A percentile compares a stretch with the other conserved stretches of the same genome.
phyloP scores from a whole-genome alignment of 768 basidiomycete genomes.

The Clitopilus hobsonii region DNA sequence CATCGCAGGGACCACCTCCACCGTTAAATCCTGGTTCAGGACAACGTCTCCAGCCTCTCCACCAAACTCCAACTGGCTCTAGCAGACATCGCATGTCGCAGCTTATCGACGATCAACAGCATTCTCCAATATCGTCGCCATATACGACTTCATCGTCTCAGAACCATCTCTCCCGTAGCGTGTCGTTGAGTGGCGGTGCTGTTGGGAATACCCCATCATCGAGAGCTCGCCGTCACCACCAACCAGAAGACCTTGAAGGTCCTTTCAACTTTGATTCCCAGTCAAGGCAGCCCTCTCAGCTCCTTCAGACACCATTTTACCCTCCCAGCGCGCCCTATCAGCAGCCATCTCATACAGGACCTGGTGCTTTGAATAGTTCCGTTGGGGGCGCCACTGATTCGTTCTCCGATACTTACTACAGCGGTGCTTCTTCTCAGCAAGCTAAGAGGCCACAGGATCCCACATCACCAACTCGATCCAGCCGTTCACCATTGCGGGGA shows the following conservation, averaged over 20 bases:
- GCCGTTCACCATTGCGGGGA: conserved; percentile 61
- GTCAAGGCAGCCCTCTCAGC: conserved; percentile 37
- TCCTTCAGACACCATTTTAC: conserved; percentile 48
- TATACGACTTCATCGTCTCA: conserved; percentile 46
- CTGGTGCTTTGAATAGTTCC: conserved; percentile 25
- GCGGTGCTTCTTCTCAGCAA: conserved; percentile 39
- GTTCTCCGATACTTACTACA: conserved; percentile 62
- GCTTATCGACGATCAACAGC: conserved; percentile 62
- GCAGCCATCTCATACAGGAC: conserved; percentile 37
- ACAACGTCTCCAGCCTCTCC: conserved; percentile 46
- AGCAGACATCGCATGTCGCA: conserved; percentile 57
- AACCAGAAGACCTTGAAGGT: conserved; percentile 63
- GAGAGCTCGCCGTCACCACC: conserved; percentile 60
- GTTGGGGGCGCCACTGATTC: conserved; percentile 39
- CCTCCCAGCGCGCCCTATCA: conserved; percentile 56
- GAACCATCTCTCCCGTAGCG: conserved; percentile 58
- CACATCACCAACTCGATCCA: conserved; percentile 40
- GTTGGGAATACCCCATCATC: conserved; percentile 33
- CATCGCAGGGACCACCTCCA: conserved; percentile 31
- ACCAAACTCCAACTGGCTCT: conserved; percentile 41
- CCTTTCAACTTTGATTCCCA: conserved; percentile 37
- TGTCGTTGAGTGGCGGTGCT: conserved; percentile 54
- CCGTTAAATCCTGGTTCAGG: conserved; percentile 31
- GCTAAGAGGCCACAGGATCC: conserved; percentile 55
- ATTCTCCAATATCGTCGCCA: conserved; percentile 37